Evolutionary conservation across 331 rosid species (phyloP).

Genomic region (Arachis monticola): DNA sequence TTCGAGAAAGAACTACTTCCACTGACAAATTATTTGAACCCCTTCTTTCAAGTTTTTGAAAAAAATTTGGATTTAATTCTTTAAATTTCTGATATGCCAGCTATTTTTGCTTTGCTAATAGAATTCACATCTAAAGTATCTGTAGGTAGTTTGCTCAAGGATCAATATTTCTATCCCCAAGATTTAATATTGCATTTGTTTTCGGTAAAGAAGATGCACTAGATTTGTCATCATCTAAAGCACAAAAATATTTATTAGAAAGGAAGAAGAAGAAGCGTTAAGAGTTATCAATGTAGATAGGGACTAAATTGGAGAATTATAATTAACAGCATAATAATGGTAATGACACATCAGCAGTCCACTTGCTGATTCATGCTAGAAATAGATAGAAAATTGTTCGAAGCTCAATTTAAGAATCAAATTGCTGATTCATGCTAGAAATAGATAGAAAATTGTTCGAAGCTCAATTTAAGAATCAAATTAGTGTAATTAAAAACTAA

Average conservation of each 20-base stretch:
- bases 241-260: conserved; percentile 22
- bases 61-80: conserved; percentile 90
- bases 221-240: not conserved
- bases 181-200: conserved; percentile 52
- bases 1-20: conserved; percentile 90
- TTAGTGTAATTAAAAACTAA: too few relatives aligned
- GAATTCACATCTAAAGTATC: conserved; percentile 62
- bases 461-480: too few relatives aligned
- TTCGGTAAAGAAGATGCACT: conserved; percentile 35
- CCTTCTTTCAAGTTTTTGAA: conserved; percentile 88
- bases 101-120: conserved; percentile 52
- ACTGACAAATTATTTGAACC: conserved; percentile 87
- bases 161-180: conserved; percentile 52
- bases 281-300: too few relatives aligned
- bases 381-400: too few relatives aligned
- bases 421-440: too few relatives aligned
- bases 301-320: too few relatives aligned
- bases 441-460: too few relatives aligned
- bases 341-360: too few relatives aligned
- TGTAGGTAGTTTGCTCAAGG: conserved; percentile 54
- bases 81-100: conserved; percentile 74
- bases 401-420: too few relatives aligned
- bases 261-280: not conserved
- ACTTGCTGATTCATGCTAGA: too few relatives aligned
- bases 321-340: too few relatives aligned